These are phyloP conservation scores for Yamadazyma buinensis DNA, from an alignment of 1,139 yeast species.

Conservation along the genomic window DNA sequence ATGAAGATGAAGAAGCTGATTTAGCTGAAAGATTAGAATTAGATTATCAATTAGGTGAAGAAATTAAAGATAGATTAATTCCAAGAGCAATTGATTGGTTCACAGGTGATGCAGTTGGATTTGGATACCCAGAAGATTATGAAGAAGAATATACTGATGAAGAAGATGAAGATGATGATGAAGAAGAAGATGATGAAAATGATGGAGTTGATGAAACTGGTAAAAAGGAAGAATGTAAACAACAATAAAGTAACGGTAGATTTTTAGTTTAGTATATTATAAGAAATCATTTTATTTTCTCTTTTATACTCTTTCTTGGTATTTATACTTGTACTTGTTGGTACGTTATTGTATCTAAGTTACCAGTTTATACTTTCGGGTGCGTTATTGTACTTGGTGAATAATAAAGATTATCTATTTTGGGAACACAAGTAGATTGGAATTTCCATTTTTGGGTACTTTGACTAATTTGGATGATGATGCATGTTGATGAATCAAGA, in stretches of 20 bases:
- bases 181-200: constrained; percentile 28
- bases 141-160: constrained; percentile 50
- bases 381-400: no score
- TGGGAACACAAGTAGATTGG: no score
- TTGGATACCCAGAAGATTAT: constrained; percentile 43
- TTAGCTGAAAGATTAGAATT: constrained; percentile 82
- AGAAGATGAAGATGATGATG: constrained; percentile 43
- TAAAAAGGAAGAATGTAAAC: constrained; percentile 78
- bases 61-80: constrained; percentile 89
- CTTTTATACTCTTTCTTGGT: no score
- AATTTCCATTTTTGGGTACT: no score
- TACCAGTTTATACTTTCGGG: no score
- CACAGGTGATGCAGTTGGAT: constrained; percentile 89
- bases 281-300: background rate
- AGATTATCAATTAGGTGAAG: constrained; percentile 96
- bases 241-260: no score
- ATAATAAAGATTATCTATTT: no score
- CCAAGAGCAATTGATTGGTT: constrained; percentile 98
- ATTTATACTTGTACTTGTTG: no score
- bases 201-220: constrained; percentile 49
- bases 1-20: constrained; percentile 57
- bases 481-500: no score
- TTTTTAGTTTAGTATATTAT: no score
- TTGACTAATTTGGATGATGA: no score
- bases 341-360: no score